A percentile compares a stretch with the other conserved stretches of the same genome.
phyloP scores from a whole-genome alignment of 805 yeast species.

The Kuraishia floccosa region DNA sequence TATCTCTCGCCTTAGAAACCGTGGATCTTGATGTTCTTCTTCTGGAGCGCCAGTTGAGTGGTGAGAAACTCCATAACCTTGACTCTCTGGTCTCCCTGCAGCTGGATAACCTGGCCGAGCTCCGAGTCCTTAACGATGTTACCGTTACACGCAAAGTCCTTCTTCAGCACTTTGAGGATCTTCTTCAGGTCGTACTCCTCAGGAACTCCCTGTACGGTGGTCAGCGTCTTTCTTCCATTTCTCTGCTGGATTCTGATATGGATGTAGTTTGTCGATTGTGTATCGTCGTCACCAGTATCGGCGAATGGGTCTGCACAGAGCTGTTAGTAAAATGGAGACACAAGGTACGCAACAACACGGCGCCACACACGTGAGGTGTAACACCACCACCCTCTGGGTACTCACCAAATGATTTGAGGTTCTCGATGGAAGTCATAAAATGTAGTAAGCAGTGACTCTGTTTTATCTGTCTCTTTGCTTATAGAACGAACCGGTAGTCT shows the following conservation, averaged over 20 bases:
- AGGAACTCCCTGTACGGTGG: slow-evolving; percentile 97
- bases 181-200: slow-evolving; percentile 90
- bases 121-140: slow-evolving; percentile 94
- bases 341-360: background rate
- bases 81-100: slow-evolving; percentile 98
- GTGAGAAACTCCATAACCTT: slow-evolving; percentile 91
- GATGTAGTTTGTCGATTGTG: slow-evolving; percentile 90
- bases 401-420: slow-evolving; percentile 59
- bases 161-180: slow-evolving; percentile 86
- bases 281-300: slow-evolving; percentile 99
- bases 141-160: slow-evolving; percentile 98
- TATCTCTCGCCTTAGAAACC: slow-evolving; percentile 70
- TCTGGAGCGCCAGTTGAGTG: slow-evolving; percentile 76
- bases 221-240: slow-evolving; percentile 97
- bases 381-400: background rate
- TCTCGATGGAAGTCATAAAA: slow-evolving; percentile 85
- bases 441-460: too few species aligned
- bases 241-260: slow-evolving; percentile 99
- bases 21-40: slow-evolving; percentile 95
- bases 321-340: slow-evolving; percentile 1
- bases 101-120: slow-evolving; percentile 92
- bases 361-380: background rate
- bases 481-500: too few species aligned
- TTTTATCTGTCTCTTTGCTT: too few species aligned
- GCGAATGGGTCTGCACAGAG: slow-evolving; percentile 77